Base-by-base conservation (phyloP, 306 rosid genomes). In the Lablab purpureus region DNA sequence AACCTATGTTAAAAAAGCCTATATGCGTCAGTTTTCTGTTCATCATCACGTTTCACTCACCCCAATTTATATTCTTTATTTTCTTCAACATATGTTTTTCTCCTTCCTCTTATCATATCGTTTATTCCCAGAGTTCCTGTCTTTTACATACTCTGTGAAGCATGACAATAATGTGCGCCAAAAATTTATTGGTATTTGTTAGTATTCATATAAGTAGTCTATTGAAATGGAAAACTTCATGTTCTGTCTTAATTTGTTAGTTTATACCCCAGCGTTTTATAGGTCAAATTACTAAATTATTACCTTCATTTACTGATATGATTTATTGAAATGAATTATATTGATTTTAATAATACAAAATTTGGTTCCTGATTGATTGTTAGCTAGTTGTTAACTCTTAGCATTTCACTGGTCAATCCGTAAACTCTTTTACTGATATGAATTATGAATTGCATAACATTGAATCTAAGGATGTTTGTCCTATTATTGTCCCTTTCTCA, bases 391-490 rank as follows among this genome's bases (percentile, higher is more conserved):
- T n/a, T n/a, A n/a, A n/a, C n/a, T 43, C 6, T n/a, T 10, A 21
- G 15, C 36, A 56, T 56, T 22, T 56, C 0, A 23, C 5, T 4
- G 64, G n/a, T 22, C 64, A 30, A 11, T 51, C 43, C 2, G 34
- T 32, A 51, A 51, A 55, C 58, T 71, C 22, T 27, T 27, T 70
- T 69, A 36, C n/a, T 32, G 23, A 25, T 34, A 62, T 73, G 60
- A 54, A 18, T 58, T 50, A 18, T 50, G 41, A 63, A 22, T 59
- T 60, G 58, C 10, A 49, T 50, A 36, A 23, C 45, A 21, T 34
- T 13, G 43, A 17, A n/a, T 27, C 30, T 14, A n/a, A 32, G 69
- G 69, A 64, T 63, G 37, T 15, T 7, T 5, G 14, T 63, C 13
- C 14, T 63, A 5, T 34, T 50, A 23, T 41, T 80, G 21, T 28